Conservation (phyloP, 2,329 filamentous ascomycete genomes). For the Chalaropsis ovoidea region DNA sequence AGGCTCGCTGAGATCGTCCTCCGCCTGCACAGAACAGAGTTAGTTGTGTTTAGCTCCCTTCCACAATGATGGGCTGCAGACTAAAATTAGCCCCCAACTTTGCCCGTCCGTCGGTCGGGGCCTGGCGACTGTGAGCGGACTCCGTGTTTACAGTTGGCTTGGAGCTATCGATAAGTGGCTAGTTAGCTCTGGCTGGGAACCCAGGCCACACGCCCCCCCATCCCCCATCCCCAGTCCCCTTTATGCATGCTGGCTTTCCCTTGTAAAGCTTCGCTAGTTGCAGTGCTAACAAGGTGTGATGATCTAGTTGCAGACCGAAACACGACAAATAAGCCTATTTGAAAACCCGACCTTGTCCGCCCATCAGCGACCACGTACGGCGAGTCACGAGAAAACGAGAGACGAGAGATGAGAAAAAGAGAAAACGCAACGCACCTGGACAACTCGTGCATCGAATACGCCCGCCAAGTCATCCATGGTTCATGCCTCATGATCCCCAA, state of each 20-base stretch:
- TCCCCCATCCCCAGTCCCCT: neutral
- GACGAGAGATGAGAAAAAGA: no score
- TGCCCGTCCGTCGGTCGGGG: no score
- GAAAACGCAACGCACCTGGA: neutral
- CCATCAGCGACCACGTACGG: no score
- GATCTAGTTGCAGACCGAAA: conserved; percentile 10
- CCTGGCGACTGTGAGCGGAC: no score
- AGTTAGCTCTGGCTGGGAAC: no score
- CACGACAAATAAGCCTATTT: neutral
- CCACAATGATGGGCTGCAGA: neutral
- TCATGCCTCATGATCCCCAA: neutral
- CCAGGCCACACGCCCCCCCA: neutral
- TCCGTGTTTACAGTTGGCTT: no score
- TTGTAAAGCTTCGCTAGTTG: neutral
- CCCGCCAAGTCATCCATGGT: neutral
- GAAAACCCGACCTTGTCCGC: no score
- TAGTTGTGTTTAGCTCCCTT: neutral
- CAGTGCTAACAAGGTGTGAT: neutral
- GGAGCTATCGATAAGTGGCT: no score
- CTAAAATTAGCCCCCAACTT: neutral
- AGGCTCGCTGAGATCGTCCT: neutral
- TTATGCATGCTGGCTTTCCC: neutral
- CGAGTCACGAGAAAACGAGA: no score
- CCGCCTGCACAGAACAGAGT: neutral
- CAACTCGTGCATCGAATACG: neutral